Evolutionary conservation across 148 eudicot species (phyloP).

Genomic region (Dianthus caryophyllus): DNA sequence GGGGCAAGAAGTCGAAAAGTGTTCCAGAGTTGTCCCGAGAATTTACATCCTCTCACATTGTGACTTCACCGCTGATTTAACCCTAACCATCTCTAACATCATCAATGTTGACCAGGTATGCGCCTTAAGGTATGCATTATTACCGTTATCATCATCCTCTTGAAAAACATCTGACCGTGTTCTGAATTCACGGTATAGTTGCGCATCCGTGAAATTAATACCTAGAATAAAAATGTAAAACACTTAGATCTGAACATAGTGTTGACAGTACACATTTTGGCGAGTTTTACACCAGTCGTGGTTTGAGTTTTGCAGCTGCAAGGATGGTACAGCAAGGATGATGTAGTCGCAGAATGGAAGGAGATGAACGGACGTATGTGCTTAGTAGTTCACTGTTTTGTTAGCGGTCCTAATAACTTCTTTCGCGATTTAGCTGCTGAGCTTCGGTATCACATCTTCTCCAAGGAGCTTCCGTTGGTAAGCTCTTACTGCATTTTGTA

Average conservation of each 20-base stretch:
- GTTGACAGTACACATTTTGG: neutral
- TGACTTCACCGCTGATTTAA: constrained; percentile 81
- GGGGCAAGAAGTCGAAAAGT: constrained; percentile 49
- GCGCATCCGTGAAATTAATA: neutral
- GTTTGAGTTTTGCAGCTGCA: constrained; percentile 49
- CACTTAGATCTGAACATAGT: neutral
- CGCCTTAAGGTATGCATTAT: constrained; percentile 34
- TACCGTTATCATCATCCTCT: neutral
- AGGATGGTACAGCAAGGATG: constrained; percentile 93
- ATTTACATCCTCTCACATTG: constrained; percentile 85
- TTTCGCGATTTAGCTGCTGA: constrained; percentile 70
- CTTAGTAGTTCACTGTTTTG: constrained; percentile 76
- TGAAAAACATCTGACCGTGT: neutral
- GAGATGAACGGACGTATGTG: constrained; percentile 57
- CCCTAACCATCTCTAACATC: constrained; percentile 68
- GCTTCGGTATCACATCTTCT: constrained; percentile 81
- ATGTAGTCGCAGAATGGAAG: constrained; percentile 91
- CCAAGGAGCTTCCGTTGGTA: constrained; percentile 89
- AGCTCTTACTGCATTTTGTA: constrained; percentile 18
- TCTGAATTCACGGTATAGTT: too few species aligned
- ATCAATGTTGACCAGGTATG: constrained; percentile 74
- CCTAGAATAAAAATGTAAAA: neutral
- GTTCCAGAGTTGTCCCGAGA: constrained; percentile 54
- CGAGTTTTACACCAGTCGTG: neutral
- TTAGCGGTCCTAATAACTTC: constrained; percentile 66